Evolutionary conservation across 306 rosid species (phyloP), one percentile per base, ranked within the genome.

Genomic region (Castanea sativa): DNA sequence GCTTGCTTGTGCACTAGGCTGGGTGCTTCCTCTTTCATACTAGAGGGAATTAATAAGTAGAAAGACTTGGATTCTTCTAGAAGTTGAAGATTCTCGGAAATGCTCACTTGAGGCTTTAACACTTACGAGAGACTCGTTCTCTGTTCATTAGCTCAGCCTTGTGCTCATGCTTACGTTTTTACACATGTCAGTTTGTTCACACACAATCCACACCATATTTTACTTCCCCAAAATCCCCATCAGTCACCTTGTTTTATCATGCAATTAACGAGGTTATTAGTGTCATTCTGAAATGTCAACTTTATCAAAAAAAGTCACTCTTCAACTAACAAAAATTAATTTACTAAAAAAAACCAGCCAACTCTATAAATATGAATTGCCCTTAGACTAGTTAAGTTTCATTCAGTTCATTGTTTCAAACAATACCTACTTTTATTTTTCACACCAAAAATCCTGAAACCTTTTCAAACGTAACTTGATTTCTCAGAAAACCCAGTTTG

Each of bases 161-260:
- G 25, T 1, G 73, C 83, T 90, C 93, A 87, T 73, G 93, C 91
- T 86, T 81, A 85, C 90, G 86, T 41, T 7, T 30, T 0, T 41
- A 41, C 53, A 23, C 13, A 67, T 72, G 6, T 67, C 61, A 6
- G 71, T 78, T 69, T 78, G 77, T 82, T 86, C 90, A 84, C 92
- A 82, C 88, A 77, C 67, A 79, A 86, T 83, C 57, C 74, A 57
- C 16, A 15, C 63, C 41, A 61, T 33, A 21, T 43, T 79, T 11
- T 18, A 45, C 27, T 73, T 55, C 69, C 55, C 55, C 35, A 2
- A 63, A 78, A 41, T 4, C 55, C 30, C 33, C 55, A 55, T 64
- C 72, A 9, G 19, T 23, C 53, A 32, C 9, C 65, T 55, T 84
- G 61, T 29, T 85, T 84, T 85, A 43, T 82, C 77, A 21, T 64